phyloP scores from a whole-genome alignment of 495 filamentous ascomycete genomes.

The Penicillium antarcticum region DNA sequence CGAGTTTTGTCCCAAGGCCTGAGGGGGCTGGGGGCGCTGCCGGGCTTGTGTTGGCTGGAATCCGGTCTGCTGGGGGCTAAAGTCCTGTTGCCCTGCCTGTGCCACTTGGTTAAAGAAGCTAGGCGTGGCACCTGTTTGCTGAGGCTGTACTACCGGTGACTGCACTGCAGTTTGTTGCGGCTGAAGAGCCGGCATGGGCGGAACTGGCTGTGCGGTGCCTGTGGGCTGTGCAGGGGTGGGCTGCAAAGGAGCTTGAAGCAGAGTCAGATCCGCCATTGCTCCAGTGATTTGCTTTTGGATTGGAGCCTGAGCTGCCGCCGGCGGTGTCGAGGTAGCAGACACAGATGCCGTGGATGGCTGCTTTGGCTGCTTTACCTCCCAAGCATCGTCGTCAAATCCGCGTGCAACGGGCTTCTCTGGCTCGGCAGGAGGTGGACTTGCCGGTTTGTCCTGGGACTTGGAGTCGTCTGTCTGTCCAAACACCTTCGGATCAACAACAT shows the following conservation, averaged over 20 bases:
- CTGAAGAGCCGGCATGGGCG: conserved; percentile 30
- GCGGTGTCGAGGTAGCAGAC: conserved; percentile 24
- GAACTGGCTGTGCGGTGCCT: conserved; percentile 28
- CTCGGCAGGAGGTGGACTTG: conserved; percentile 36
- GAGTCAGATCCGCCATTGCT: conserved; percentile 73
- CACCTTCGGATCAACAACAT: conserved; percentile 81
- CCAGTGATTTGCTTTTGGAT: conserved; percentile 59
- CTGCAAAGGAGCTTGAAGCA: conserved; percentile 72
- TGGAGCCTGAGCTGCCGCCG: conserved; percentile 36
- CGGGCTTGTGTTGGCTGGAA: conserved; percentile 52
- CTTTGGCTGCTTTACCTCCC: conserved; percentile 93
- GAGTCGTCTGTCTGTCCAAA: conserved; percentile 62
- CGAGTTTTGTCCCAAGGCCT: conserved; percentile 57
- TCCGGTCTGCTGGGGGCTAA: conserved; percentile 43
- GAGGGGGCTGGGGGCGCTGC: conserved; percentile 72
- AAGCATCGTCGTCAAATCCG: conserved; percentile 96
- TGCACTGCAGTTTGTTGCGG: conserved; percentile 47
- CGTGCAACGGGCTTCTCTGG: conserved; percentile 45
- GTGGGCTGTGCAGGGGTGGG: conserved; percentile 61
- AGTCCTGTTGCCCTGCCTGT: conserved; percentile 32
- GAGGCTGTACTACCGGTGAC: conserved; percentile 50
- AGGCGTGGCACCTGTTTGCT: conserved; percentile 48
- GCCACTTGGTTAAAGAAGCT: conserved; percentile 50
- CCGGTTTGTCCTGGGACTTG: conserved; percentile 41
- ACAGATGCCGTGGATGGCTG: conserved; percentile 38